phyloP scores from a whole-genome alignment of 495 filamentous ascomycete genomes.

The Penicillium samsonianum region DNA sequence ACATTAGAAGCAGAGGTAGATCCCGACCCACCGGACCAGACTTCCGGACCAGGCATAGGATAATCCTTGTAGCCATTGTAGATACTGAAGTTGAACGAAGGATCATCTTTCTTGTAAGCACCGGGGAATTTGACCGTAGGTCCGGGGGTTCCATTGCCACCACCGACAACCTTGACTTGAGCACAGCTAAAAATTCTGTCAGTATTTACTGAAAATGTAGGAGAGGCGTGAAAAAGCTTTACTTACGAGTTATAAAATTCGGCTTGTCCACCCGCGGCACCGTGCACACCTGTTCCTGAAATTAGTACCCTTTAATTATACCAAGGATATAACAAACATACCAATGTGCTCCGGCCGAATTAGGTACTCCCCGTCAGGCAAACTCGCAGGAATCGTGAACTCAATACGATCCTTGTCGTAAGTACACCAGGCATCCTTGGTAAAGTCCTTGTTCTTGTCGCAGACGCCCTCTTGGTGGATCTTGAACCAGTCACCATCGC shows the following conservation, averaged over 20 bases:
- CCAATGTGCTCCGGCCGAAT: constrained; percentile 59
- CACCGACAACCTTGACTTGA: constrained; percentile 56
- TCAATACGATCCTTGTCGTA: constrained; percentile 9
- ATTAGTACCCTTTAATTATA: background rate
- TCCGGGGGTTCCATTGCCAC: constrained; percentile 47
- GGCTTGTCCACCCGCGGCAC: constrained; percentile 5
- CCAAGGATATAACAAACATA: background rate
- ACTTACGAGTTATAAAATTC: constrained; percentile 1
- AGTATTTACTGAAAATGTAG: background rate
- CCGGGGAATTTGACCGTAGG: constrained; percentile 52
- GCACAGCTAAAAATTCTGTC: constrained; percentile 39
- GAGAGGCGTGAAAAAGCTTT: background rate
- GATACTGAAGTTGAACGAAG: background rate
- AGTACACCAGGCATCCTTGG: constrained; percentile 23
- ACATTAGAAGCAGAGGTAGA: background rate
- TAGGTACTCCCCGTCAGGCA: constrained; percentile 59
- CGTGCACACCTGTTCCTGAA: constrained; percentile 2
- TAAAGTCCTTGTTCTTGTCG: constrained; percentile 32
- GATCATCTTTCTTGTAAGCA: constrained; percentile 36
- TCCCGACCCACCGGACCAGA: background rate
- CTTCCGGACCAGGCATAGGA: background rate
- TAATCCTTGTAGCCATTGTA: background rate
- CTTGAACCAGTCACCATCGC: constrained; percentile 53
- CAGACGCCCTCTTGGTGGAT: constrained; percentile 34
- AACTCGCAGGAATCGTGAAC: constrained; percentile 53